Conservation (phyloP, 202 grass and related monocot species). For the Hordeum pubiflorum region DNA sequence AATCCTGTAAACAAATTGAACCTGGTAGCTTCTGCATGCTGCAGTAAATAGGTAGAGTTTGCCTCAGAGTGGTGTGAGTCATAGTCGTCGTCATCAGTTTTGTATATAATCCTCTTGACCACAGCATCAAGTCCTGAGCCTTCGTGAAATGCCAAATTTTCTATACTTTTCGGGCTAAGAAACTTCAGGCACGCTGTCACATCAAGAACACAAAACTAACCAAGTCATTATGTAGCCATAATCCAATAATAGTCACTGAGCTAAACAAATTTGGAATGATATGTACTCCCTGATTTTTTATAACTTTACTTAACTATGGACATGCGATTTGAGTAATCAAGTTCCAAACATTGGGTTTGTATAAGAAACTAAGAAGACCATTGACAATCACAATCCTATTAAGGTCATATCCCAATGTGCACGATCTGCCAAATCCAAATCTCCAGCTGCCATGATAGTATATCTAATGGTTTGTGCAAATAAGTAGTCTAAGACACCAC, state of each 20-base stretch:
- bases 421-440: background rate
- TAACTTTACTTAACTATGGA: background rate
- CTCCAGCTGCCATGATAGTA: background rate
- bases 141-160: conserved; percentile 44
- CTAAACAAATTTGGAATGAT: background rate
- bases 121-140: conserved; percentile 23
- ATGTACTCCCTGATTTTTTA: background rate
- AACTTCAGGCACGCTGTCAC: conserved; percentile 80
- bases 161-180: conserved; percentile 49
- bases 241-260: background rate
- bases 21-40: conserved; percentile 50
- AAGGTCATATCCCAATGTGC: background rate
- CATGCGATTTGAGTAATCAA: background rate
- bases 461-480: conserved; percentile 10
- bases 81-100: conserved; percentile 54
- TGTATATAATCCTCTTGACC: conserved; percentile 57
- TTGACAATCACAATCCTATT: background rate
- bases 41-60: conserved; percentile 43
- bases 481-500: background rate
- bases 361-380: background rate
- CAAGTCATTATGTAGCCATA: background rate
- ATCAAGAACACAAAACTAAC: conserved; percentile 24
- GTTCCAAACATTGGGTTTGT: background rate
- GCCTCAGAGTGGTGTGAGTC: conserved; percentile 19
- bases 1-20: conserved; percentile 91